phyloP scores from a whole-genome alignment of 345 rosid genomes.

The Raphanus raphanistrum region DNA sequence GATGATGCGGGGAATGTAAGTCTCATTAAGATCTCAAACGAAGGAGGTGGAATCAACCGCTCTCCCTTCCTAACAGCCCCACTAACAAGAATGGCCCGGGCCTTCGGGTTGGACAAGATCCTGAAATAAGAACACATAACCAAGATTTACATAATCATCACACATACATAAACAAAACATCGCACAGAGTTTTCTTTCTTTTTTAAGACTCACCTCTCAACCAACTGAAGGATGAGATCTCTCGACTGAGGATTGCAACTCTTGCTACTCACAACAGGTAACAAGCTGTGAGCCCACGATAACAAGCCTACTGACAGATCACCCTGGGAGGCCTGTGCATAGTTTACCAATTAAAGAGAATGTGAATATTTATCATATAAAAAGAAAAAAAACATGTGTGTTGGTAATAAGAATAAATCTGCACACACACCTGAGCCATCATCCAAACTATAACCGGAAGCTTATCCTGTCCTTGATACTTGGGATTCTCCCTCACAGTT shows the following conservation, averaged over 20 bases:
- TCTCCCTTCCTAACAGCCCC: constrained; percentile 80
- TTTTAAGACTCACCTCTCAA: constrained; percentile 36
- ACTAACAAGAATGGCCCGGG: constrained; percentile 59
- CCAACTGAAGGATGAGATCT: constrained; percentile 64
- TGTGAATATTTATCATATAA: background rate
- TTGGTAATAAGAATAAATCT: background rate
- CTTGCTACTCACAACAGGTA: constrained; percentile 50
- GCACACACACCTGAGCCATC: constrained; percentile 60
- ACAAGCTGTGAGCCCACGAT: constrained; percentile 61
- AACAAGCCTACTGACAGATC: constrained; percentile 64
- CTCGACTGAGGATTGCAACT: constrained; percentile 68
- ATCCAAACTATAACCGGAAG: constrained; percentile 64
- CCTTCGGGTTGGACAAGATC: constrained; percentile 62
- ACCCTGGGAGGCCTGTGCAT: constrained; percentile 59
- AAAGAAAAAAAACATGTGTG: too few relatives aligned
- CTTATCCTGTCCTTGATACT: constrained; percentile 76
- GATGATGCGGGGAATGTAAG: constrained; percentile 64
- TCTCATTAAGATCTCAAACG: constrained; percentile 58
- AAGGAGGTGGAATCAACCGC: constrained; percentile 67
- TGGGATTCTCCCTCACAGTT: constrained; percentile 52
- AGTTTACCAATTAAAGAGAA: constrained; percentile 1
- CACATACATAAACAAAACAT: background rate
- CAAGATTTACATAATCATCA: constrained; percentile 5
- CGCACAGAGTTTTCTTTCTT: background rate
- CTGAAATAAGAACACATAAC: constrained; percentile 34